Evolutionary conservation across 192 early-diverging fungal genomes (phyloP).

Genomic region (Neocallimastix lanati): DNA sequence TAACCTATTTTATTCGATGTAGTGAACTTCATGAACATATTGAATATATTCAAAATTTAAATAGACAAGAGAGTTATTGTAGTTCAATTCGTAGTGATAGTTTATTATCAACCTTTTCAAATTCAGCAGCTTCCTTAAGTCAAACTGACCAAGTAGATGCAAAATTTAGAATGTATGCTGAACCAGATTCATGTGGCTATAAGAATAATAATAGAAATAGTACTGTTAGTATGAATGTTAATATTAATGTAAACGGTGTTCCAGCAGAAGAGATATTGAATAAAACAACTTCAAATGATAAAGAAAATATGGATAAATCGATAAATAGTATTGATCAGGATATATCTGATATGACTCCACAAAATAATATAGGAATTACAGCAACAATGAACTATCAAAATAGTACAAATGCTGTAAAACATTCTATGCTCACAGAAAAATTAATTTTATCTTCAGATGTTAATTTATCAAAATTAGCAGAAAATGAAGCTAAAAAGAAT

Average conservation of each 20-base stretch:
- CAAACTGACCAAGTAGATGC: neutral
- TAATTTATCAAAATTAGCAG: neutral
- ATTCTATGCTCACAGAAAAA: neutral
- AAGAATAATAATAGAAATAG: neutral
- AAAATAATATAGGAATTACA: neutral
- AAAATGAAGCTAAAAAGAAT: neutral
- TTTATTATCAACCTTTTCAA: neutral
- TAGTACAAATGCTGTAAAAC: neutral
- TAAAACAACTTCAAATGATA: neutral
- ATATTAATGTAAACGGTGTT: neutral
- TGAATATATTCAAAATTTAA: constrained; percentile 4
- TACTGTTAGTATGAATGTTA: neutral
- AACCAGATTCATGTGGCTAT: neutral
- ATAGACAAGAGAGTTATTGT: neutral
- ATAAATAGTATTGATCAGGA: neutral
- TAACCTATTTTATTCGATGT: constrained; percentile 13
- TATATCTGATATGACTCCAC: neutral
- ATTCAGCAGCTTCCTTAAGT: neutral
- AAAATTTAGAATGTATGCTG: neutral
- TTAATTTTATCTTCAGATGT: neutral
- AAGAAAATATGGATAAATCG: neutral
- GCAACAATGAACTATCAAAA: neutral
- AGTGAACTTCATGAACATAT: constrained; percentile 8
- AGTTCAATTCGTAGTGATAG: neutral
- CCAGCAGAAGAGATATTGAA: neutral